Evolutionary conservation across 139 green algal genomes (phyloP).

Genomic region (Zygnema circumcarinatum): DNA sequence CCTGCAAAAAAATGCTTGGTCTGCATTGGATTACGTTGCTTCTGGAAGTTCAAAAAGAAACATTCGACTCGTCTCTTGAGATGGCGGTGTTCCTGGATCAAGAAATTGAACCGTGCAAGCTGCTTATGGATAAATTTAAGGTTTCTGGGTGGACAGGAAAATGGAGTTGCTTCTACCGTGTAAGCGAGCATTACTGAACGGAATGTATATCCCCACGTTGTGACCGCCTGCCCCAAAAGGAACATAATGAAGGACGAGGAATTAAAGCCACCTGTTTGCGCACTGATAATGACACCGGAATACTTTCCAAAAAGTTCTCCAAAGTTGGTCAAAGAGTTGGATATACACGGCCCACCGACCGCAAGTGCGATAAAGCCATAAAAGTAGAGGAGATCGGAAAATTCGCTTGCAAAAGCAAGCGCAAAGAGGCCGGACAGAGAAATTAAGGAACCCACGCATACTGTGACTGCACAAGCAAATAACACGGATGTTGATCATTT

Average conservation of each 20-base stretch:
- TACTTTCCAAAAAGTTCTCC: slow-evolving; percentile 26
- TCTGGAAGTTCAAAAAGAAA: too few relatives aligned
- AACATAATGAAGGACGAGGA: slow-evolving; percentile 34
- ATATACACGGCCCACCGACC: slow-evolving; percentile 41
- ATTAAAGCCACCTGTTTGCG: slow-evolving; percentile 37
- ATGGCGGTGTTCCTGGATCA: too few relatives aligned
- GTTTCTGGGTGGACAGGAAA: too few relatives aligned
- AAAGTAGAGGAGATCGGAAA: slow-evolving; percentile 18
- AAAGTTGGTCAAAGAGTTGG: slow-evolving; percentile 42
- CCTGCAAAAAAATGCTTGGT: background rate
- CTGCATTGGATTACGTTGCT: too few relatives aligned
- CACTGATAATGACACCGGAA: slow-evolving; percentile 23
- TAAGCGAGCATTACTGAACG: slow-evolving; percentile 19
- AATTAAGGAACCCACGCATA: slow-evolving; percentile 24
- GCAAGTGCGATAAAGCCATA: slow-evolving; percentile 24
- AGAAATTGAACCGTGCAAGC: too few relatives aligned
- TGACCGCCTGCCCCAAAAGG: slow-evolving; percentile 3
- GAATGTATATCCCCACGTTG: slow-evolving; percentile 4
- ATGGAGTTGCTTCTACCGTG: background rate
- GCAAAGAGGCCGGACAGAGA: background rate
- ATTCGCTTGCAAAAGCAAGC: background rate
- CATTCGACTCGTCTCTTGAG: too few relatives aligned
- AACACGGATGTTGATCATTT: too few relatives aligned
- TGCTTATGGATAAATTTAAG: too few relatives aligned
- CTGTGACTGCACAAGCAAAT: slow-evolving; percentile 5